A percentile compares a stretch with the other conserved stretches of the same genome.
Evolutionary conservation across 2,329 filamentous ascomycete species (phyloP).

Genomic region (Colletotrichum acutatum): DNA sequence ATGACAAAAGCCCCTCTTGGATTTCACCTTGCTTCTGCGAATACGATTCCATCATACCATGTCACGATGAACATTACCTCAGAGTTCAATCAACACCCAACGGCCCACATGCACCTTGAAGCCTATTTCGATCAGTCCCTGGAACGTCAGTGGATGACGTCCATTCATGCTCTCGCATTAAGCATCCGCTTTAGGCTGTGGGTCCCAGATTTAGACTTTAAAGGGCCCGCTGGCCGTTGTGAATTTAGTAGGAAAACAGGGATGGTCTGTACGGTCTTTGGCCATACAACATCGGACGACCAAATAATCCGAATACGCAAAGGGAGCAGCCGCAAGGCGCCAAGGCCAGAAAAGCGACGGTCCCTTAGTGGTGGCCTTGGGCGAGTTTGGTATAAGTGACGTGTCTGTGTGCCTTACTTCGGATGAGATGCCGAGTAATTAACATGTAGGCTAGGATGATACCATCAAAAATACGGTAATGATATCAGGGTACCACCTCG

Average conservation of each 20-base stretch:
- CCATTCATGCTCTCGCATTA: not conserved
- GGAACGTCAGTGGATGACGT: not conserved
- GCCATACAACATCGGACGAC: not conserved
- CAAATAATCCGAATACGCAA: not conserved
- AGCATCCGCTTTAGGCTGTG: not conserved
- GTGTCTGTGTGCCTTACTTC: not conserved
- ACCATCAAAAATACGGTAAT: not conserved
- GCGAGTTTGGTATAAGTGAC: not conserved
- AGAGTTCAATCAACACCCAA: not conserved
- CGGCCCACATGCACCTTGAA: not conserved
- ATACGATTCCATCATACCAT: not conserved
- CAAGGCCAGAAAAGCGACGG: not conserved
- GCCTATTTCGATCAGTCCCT: not conserved
- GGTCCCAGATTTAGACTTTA: no score
- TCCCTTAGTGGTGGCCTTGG: not conserved
- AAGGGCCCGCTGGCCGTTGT: not conserved
- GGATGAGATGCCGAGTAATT: slow-evolving; percentile 1
- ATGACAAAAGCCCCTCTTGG: not conserved
- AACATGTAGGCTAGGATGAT: not conserved
- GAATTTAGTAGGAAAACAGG: not conserved
- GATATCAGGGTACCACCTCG: no score
- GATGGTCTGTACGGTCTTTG: not conserved
- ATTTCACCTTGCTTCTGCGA: not conserved
- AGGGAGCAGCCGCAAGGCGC: not conserved
- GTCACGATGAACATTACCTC: not conserved